phyloP scores from a whole-genome alignment of 2,329 filamentous ascomycete species.

The Myriosclerotinia scirpicola region DNA sequence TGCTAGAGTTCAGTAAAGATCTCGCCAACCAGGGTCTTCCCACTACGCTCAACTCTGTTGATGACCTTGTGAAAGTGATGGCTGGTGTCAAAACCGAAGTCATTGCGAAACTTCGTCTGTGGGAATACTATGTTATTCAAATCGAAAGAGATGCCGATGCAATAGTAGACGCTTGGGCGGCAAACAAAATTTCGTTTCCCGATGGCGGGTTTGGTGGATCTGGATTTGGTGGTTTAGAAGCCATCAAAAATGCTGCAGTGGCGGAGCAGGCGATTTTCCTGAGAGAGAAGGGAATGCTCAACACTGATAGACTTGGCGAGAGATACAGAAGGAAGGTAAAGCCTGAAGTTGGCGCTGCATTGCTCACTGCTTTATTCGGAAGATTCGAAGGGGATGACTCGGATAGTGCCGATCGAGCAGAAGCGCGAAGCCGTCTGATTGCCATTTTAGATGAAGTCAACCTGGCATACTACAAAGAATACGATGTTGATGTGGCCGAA shows the following conservation, averaged over 20 bases:
- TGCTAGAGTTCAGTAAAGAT: constrained; percentile 64
- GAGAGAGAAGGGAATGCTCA: constrained; percentile 65
- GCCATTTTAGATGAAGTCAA: constrained; percentile 81
- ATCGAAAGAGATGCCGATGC: constrained; percentile 70
- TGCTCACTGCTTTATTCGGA: constrained; percentile 68
- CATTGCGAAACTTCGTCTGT: constrained; percentile 74
- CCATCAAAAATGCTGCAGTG: constrained; percentile 54
- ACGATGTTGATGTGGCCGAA: constrained; percentile 76
- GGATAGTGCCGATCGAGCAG: constrained; percentile 50
- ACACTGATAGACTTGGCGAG: constrained; percentile 73
- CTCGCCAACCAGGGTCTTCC: constrained; percentile 71
- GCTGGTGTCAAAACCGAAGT: constrained; percentile 79
- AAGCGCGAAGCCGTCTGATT: constrained; percentile 55
- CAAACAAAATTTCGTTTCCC: constrained; percentile 56
- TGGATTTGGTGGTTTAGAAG: constrained; percentile 51
- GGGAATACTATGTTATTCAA: constrained; percentile 91
- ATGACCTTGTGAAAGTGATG: constrained; percentile 80
- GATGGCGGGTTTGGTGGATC: constrained; percentile 51
- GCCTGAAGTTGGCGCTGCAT: constrained; percentile 65
- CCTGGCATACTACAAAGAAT: constrained; percentile 86
- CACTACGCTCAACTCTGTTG: constrained; percentile 65
- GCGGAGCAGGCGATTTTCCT: constrained; percentile 58
- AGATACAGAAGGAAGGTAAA: constrained; percentile 73
- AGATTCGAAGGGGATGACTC: constrained; percentile 57
- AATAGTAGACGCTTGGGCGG: constrained; percentile 70